Evolutionary conservation across 257 asterid species (phyloP).

Genomic region (Solanum appendiculatum): DNA sequence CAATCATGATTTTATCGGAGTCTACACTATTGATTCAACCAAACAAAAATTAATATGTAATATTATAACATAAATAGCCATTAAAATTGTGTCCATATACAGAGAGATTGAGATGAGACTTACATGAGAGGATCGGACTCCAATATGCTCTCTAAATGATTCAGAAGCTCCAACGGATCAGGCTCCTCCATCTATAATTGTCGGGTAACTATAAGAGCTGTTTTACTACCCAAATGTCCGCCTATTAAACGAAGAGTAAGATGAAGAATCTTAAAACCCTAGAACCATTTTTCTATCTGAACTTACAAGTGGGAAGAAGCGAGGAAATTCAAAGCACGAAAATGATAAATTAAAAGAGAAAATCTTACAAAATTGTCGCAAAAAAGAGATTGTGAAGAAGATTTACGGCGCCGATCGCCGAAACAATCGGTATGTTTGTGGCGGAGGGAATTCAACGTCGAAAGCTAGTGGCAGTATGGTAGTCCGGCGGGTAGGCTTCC

Average conservation of each 20-base stretch:
- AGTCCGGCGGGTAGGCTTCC: not conserved
- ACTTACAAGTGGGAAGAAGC: not conserved
- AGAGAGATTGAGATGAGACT: not conserved
- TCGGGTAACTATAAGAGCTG: not conserved
- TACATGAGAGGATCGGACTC: constrained; percentile 64
- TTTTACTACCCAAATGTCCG: not conserved
- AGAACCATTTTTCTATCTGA: not conserved
- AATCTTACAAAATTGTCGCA: not conserved
- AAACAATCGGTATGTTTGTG: not conserved
- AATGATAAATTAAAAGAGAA: not conserved
- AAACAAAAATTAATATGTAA: too few relatives aligned
- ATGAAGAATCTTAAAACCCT: not conserved
- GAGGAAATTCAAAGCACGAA: not conserved
- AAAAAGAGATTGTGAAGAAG: not conserved
- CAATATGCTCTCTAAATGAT: constrained; percentile 46
- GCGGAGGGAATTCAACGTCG: not conserved
- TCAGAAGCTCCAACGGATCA: constrained; percentile 33
- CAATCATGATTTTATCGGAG: not conserved
- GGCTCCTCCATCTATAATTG: constrained; percentile 18
- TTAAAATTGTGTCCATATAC: not conserved
- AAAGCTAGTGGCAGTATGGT: not conserved
- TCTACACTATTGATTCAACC: not conserved
- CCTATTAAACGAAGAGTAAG: not conserved
- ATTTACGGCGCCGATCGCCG: not conserved
- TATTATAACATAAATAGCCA: not conserved